Base-by-base conservation (phyloP, 2,329 filamentous ascomycete genomes). In the Arthroderma sp. region DNA sequence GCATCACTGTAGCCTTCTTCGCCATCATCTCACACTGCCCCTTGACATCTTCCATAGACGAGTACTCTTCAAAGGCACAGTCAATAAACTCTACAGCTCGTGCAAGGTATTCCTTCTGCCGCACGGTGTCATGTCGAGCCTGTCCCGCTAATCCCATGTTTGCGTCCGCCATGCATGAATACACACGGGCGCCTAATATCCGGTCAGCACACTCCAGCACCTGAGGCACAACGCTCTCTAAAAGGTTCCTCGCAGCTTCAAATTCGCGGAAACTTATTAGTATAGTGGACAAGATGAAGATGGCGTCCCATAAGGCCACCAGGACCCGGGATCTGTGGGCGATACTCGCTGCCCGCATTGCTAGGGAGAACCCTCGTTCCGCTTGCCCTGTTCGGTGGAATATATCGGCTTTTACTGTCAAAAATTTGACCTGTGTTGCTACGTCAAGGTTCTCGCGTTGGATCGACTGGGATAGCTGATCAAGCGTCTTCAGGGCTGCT, bases 1-100 rank as follows among this genome's bases (percentile, higher is more conserved):
- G 78, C 69, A 85, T 83, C 42, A 93, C 74, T 42, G 79, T 79
- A 3, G 83, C 81, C 63, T 85, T 88, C 69, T 91, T 91, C 15
- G 82, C 81, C 66, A 88, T 74, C 69, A 84, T 79, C 61, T 87
- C 82, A 56, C 84, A 81, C 63, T 85, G 81, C 44, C 78, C 78
- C n/a, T 69, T 65, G 9, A 80, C 65, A 57, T 84, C 83, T 57
- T 84, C 78, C 9, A 85, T 68, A 39, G 69, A 72, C 36, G 78
- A 75, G 58, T 77, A 93, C 49, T 80, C 74, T 44, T 64, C 66
- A 52, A 80, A 78, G 0, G 81, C 76, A 49, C 68, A 73, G 45
- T 82, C 77, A 40, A 84, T 70, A 29, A 78, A 76, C 33, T 71
- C 70, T 43, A 77, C 57, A 0, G 78, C 80, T 44, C 71, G 69